These are phyloP conservation scores for Sphagnum contortum DNA, from an alignment of 225 moss, liverwort and hornwort genomes.

Conservation along the genomic window DNA sequence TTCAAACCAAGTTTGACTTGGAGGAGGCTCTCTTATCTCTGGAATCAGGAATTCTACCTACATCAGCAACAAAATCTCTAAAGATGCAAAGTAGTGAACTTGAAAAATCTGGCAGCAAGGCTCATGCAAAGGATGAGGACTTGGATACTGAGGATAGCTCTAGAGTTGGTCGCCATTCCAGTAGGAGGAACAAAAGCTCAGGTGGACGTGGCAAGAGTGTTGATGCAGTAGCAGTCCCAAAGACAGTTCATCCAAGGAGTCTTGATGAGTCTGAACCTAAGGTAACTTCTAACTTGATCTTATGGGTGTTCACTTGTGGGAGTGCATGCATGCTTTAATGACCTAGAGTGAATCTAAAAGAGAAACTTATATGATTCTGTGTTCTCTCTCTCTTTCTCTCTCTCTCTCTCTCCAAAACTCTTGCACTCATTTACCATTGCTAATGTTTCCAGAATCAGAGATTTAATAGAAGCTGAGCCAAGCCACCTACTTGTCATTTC, in stretches of 20 bases:
- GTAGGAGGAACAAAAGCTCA: conserved; percentile 28
- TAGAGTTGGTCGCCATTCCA: conserved; percentile 19
- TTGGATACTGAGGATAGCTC: conserved; percentile 10
- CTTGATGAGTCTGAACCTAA: conserved; percentile 27
- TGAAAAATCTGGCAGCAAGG: conserved; percentile 16
- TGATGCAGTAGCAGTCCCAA: conserved; percentile 13
- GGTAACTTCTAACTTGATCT: conserved; percentile 8
- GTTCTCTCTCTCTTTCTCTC: no score
- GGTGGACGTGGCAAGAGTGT: conserved; percentile 17
- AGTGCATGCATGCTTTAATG: no score
- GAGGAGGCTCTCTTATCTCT: conserved; percentile 48
- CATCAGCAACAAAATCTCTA: conserved; percentile 11
- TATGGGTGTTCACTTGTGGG: no score
- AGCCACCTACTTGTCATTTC: no score
- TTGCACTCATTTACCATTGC: no score
- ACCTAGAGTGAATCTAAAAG: no score
- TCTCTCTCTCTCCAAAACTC: no score
- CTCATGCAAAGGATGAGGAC: conserved; percentile 6
- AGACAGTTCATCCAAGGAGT: conserved; percentile 11
- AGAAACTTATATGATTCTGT: no score
- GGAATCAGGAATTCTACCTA: conserved; percentile 69
- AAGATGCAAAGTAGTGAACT: conserved; percentile 19
- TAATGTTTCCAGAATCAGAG: no score
- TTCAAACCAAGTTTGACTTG: conserved; percentile 61
- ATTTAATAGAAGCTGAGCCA: no score